Evolutionary conservation across 1,284 basidiomycete species (phyloP).

Genomic region (Fomitopsis betulina): DNA sequence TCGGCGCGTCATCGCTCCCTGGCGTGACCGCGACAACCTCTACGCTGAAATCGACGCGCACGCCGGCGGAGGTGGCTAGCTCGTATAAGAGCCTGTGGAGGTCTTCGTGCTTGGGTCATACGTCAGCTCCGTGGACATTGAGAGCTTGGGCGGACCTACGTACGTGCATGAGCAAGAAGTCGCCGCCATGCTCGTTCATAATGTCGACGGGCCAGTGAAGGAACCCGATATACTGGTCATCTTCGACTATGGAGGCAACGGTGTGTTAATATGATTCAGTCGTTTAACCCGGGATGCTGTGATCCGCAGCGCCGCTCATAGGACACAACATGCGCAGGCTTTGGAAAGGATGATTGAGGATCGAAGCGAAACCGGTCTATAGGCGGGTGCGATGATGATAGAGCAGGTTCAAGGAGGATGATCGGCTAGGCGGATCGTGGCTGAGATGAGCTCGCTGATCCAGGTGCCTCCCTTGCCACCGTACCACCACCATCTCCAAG

Average conservation of each 20-base stretch:
- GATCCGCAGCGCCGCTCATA: no score
- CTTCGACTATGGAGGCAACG: conserved; percentile 32
- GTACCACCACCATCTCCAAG: no score
- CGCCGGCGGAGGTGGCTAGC: conserved; percentile 38
- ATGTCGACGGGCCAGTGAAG: conserved; percentile 49
- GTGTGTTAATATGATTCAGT: no score
- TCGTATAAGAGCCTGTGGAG: conserved; percentile 39
- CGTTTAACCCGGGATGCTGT: no score
- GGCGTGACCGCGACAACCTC: conserved; percentile 27
- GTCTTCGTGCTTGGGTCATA: conserved; percentile 37
- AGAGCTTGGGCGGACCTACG: conserved; percentile 8
- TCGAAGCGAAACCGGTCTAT: no score
- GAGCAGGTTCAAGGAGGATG: no score
- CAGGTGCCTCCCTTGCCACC: no score
- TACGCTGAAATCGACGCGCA: conserved; percentile 34
- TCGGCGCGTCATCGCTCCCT: conserved; percentile 19
- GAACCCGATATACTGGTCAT: conserved; percentile 38
- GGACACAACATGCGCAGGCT: no score
- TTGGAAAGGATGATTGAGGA: no score
- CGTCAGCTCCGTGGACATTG: not conserved
- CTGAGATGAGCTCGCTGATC: no score
- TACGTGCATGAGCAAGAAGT: conserved; percentile 39
- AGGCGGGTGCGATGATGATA: no score
- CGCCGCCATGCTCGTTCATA: conserved; percentile 48
- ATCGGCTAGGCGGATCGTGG: no score